These are phyloP conservation scores for Pyricularia grisea DNA, from an alignment of 2,329 filamentous ascomycete species.

Conservation along the genomic window DNA sequence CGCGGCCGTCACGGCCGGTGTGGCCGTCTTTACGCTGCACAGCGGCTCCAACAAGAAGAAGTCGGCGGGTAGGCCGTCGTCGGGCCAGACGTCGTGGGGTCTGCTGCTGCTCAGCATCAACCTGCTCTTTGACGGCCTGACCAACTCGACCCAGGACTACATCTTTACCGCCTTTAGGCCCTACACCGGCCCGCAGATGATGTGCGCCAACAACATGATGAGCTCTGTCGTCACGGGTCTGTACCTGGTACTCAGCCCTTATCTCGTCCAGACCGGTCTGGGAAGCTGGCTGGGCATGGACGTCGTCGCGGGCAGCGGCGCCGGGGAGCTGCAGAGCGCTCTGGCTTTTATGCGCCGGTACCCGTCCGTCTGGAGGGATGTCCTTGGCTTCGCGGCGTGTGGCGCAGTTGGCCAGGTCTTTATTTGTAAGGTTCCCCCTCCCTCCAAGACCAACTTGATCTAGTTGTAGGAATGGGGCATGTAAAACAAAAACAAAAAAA, in stretches of 20 bases:
- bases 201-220: constrained; percentile 94
- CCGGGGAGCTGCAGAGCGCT: constrained; percentile 73
- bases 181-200: constrained; percentile 95
- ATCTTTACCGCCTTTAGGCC: constrained; percentile 74
- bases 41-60: constrained; percentile 49
- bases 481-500: no score
- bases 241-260: constrained; percentile 73
- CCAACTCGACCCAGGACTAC: constrained; percentile 93
- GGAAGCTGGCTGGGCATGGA: constrained; percentile 60
- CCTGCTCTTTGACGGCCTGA: constrained; percentile 88
- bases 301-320: constrained; percentile 47
- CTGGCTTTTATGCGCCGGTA: constrained; percentile 71
- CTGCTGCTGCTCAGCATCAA: constrained; percentile 80
- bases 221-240: constrained; percentile 64
- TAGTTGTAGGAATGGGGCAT: background rate
- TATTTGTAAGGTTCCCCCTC: constrained; percentile 55
- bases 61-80: constrained; percentile 17
- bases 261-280: constrained; percentile 58
- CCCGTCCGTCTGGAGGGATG: constrained; percentile 76
- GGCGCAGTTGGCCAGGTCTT: constrained; percentile 94
- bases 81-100: constrained; percentile 63
- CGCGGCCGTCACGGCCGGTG: constrained; percentile 78
- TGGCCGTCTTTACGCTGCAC: constrained; percentile 91
- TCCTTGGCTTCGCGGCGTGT: constrained; percentile 80
- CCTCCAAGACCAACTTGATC: background rate